Conservation (phyloP, 2,329 filamentous ascomycete species). For the Sphaerostilbella broomeana region DNA sequence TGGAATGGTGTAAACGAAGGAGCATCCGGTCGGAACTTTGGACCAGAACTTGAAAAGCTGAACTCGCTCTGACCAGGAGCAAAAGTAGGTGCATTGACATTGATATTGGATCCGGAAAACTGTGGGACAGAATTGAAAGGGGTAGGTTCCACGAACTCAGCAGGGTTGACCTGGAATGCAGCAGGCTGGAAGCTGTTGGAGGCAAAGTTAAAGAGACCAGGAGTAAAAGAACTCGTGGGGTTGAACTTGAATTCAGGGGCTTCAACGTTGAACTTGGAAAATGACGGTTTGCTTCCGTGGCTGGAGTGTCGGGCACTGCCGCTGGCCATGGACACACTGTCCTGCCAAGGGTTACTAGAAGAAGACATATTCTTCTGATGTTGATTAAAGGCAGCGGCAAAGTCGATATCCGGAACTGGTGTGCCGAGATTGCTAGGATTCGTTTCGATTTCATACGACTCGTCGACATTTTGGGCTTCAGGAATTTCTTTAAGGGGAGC, state of each 20-base stretch:
- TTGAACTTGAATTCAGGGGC: constrained; percentile 85
- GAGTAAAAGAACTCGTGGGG: constrained; percentile 45
- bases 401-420: constrained; percentile 45
- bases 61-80: constrained; percentile 60
- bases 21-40: constrained; percentile 69
- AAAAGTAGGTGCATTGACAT: constrained; percentile 64
- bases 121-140: constrained; percentile 25
- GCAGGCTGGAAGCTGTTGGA: constrained; percentile 41
- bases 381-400: constrained; percentile 36
- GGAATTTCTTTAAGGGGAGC: constrained; percentile 35
- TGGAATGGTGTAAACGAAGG: constrained; percentile 65
- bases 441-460: constrained; percentile 62
- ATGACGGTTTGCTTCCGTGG: constrained; percentile 62
- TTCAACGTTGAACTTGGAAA: constrained; percentile 79
- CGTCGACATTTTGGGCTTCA: constrained; percentile 38
- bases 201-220: constrained; percentile 45
- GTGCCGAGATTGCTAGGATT: constrained; percentile 68
- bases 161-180: constrained; percentile 31
- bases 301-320: constrained; percentile 33
- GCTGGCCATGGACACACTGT: constrained; percentile 36
- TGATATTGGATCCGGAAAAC: constrained; percentile 48
- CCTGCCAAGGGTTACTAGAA: constrained; percentile 58
- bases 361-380: constrained; percentile 52
- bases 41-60: constrained; percentile 59
- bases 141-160: constrained; percentile 7